Evolutionary conservation across 2,329 filamentous ascomycete species (phyloP).

Genomic region (Aspergillus candidus): DNA sequence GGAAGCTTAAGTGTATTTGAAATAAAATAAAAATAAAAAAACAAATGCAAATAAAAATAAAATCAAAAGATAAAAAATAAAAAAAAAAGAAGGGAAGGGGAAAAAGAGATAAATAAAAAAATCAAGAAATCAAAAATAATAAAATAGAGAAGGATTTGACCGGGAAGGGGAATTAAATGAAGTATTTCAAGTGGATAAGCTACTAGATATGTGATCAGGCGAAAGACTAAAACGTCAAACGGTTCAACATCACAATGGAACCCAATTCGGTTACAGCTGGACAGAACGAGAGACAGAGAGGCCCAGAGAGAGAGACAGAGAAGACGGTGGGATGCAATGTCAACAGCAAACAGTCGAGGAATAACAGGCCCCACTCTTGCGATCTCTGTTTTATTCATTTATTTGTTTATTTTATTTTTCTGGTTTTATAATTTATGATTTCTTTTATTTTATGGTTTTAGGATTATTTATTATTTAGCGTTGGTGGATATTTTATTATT

Average conservation of each 20-base stretch:
- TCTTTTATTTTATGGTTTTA: background rate
- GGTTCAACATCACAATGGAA: slow-evolving; percentile 23
- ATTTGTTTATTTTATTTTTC: slow-evolving; percentile 9
- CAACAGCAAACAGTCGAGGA: slow-evolving; percentile 32
- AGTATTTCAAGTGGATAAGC: slow-evolving; percentile 27
- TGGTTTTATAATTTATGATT: slow-evolving; percentile 11
- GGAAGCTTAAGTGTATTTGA: slow-evolving; percentile 5
- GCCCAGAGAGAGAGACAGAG: background rate
- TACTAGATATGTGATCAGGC: slow-evolving; percentile 30
- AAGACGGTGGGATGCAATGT: slow-evolving; percentile 24
- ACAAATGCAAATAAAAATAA: background rate
- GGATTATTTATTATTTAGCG: no score
- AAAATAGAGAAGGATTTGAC: slow-evolving; percentile 12
- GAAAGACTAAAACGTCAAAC: slow-evolving; percentile 24
- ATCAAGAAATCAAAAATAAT: slow-evolving; percentile 6
- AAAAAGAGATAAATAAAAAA: slow-evolving; percentile 2
- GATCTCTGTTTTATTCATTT: slow-evolving; percentile 9
- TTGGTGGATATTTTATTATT: no score
- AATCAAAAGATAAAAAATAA: slow-evolving; percentile 2
- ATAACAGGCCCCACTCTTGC: slow-evolving; percentile 22
- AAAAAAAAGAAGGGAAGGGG: slow-evolving; percentile 7
- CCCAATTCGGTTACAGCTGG: slow-evolving; percentile 33
- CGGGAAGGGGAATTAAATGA: slow-evolving; percentile 26
- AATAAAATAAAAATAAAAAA: background rate
- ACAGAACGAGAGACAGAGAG: slow-evolving; percentile 15